Conservation (phyloP, 192 early-diverging fungal genomes). For the Coemansia sp. region DNA sequence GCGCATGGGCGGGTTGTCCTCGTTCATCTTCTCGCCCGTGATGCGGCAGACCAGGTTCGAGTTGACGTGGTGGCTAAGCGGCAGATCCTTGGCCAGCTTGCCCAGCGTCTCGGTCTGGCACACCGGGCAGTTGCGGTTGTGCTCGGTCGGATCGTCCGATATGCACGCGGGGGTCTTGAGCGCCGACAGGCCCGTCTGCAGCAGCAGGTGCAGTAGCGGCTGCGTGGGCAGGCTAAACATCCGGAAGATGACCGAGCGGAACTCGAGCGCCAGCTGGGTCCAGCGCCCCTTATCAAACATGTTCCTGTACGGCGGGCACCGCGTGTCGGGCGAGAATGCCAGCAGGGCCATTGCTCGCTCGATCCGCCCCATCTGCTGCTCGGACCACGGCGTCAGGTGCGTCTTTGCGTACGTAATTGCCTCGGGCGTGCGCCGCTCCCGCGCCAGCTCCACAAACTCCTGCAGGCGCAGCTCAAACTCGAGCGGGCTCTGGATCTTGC, state of each 20-base stretch:
- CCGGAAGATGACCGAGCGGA: constrained; percentile 80
- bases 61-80: constrained; percentile 92
- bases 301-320: constrained; percentile 71
- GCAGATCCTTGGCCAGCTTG: constrained; percentile 73
- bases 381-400: constrained; percentile 71
- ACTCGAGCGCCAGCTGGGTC: constrained; percentile 69
- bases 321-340: constrained; percentile 72
- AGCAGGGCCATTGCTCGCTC: constrained; percentile 87
- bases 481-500: constrained; percentile 89
- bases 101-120: constrained; percentile 84
- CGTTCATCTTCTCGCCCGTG: constrained; percentile 90
- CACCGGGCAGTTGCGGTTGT: constrained; percentile 93
- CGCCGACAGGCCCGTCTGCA: constrained; percentile 95
- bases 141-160: constrained; percentile 57
- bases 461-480: constrained; percentile 95
- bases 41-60: constrained; percentile 91
- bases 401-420: constrained; percentile 87
- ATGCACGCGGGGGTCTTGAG: constrained; percentile 85
- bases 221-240: constrained; percentile 83
- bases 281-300: constrained; percentile 61
- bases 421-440: constrained; percentile 54
- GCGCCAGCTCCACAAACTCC: constrained; percentile 88
- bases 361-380: constrained; percentile 70
- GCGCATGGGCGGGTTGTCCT: constrained; percentile 92
- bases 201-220: constrained; percentile 75